phyloP scores from a whole-genome alignment of 1,284 basidiomycete genomes.

The Rhizoctonia solani region DNA sequence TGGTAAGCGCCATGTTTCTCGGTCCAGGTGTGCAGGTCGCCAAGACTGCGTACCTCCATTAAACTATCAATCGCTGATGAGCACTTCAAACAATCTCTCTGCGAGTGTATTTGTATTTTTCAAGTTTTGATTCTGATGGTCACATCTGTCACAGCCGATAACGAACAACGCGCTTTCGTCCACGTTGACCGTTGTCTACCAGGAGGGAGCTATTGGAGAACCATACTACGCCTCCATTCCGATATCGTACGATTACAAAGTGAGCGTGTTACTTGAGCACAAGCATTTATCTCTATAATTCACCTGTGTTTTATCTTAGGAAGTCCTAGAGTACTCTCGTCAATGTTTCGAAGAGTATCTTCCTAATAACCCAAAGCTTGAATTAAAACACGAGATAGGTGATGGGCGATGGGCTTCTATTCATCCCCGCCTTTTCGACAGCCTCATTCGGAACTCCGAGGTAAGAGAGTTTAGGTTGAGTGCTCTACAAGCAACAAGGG shows the following conservation, averaged over 20 bases:
- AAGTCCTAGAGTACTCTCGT: slow-evolving; percentile 10
- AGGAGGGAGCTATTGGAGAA: background rate
- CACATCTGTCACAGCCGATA: background rate
- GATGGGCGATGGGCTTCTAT: slow-evolving; percentile 25
- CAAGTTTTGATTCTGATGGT: too few species aligned
- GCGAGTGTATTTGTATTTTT: too few species aligned
- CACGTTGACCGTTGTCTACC: background rate
- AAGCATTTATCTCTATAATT: too few species aligned
- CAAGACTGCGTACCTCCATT: too few species aligned
- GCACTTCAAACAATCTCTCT: too few species aligned
- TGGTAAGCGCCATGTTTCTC: too few species aligned
- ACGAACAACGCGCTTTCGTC: background rate
- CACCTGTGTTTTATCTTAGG: too few species aligned
- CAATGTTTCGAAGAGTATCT: slow-evolving; percentile 27
- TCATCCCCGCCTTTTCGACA: slow-evolving; percentile 9
- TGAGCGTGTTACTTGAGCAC: too few species aligned
- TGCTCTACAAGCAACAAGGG: background rate
- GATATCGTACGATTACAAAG: slow-evolving; percentile 1
- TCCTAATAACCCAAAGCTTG: slow-evolving; percentile 6
- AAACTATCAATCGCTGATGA: too few species aligned
- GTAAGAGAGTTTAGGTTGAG: slow-evolving; percentile 8
- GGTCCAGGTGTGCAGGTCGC: too few species aligned
- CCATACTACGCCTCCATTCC: slow-evolving; percentile 19
- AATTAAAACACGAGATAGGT: slow-evolving; percentile 19
- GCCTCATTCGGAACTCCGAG: background rate